A percentile compares a stretch with the other conserved stretches of the same genome.
These are phyloP conservation scores for Stachybotrys chlorohalonatus DNA, from an alignment of 2,329 filamentous ascomycete genomes.

Conservation along the genomic window DNA sequence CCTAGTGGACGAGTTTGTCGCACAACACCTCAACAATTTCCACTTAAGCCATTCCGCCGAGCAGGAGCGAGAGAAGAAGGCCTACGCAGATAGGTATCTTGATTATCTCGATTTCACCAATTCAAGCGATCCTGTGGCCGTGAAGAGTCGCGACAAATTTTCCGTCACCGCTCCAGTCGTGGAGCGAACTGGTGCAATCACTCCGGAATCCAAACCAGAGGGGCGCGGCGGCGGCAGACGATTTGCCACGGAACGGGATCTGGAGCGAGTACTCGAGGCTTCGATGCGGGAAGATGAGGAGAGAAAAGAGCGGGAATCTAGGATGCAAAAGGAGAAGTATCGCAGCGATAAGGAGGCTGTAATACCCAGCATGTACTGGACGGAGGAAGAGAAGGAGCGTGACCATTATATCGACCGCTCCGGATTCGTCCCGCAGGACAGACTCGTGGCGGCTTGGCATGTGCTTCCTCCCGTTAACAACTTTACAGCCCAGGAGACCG, in stretches of 20 bases:
- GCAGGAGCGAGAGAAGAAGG: constrained; percentile 28
- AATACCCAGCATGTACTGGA: constrained; percentile 62
- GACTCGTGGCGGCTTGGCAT: constrained; percentile 61
- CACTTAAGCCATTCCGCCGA: constrained; percentile 24
- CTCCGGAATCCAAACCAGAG: constrained; percentile 49
- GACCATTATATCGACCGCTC: constrained; percentile 56
- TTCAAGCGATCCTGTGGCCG: constrained; percentile 44
- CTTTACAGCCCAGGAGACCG: constrained; percentile 62
- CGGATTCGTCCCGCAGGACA: constrained; percentile 54
- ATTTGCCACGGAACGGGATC: constrained; percentile 63
- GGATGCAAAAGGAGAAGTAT: constrained; percentile 58
- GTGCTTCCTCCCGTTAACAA: constrained; percentile 66
- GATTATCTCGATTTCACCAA: constrained; percentile 46
- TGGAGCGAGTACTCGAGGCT: constrained; percentile 63
- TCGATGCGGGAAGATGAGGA: constrained; percentile 65
- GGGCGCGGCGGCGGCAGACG: constrained; percentile 43
- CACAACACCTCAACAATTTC: constrained; percentile 33
- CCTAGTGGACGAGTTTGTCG: constrained; percentile 34
- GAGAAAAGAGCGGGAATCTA: constrained; percentile 55
- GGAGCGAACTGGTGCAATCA: constrained; percentile 23
- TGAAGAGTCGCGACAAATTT: constrained; percentile 47
- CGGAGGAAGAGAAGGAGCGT: constrained; percentile 47
- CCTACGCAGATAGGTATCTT: constrained; percentile 39
- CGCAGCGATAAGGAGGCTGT: constrained; percentile 69
- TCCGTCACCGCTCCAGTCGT: constrained; percentile 26